A percentile compares a stretch with the other conserved stretches of the same genome.
These are phyloP conservation scores for Phytophthora agathidicida DNA, from an alignment of 352 stramenopile genomes.

Conservation along the genomic window DNA sequence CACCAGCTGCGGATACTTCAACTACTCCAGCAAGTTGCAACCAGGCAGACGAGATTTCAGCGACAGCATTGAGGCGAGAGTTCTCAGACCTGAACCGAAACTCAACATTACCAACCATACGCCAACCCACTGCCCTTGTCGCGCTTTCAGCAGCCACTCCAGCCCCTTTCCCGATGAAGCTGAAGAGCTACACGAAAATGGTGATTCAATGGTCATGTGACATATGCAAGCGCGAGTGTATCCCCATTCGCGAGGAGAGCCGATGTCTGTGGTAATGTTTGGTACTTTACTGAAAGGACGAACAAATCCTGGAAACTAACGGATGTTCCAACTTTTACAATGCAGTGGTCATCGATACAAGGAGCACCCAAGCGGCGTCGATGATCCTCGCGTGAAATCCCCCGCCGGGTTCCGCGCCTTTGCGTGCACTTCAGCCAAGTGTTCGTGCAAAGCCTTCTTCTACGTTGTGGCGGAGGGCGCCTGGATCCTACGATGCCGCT, in stretches of 20 bases:
- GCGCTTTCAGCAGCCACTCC: background rate
- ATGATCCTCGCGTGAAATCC: slow-evolving; percentile 47
- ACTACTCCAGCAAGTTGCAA: slow-evolving; percentile 4
- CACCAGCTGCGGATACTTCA: slow-evolving; percentile 16
- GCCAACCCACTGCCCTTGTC: background rate
- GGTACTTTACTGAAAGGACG: background rate
- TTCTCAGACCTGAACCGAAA: slow-evolving; percentile 10
- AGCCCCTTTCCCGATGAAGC: slow-evolving; percentile 6
- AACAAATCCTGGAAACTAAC: background rate
- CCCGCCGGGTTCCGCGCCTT: slow-evolving; percentile 46
- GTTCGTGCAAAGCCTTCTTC: slow-evolving; percentile 64
- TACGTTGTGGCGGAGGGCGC: slow-evolving; percentile 84
- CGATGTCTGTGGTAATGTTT: slow-evolving; percentile 69
- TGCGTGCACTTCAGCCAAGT: slow-evolving; percentile 62
- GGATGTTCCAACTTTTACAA: background rate
- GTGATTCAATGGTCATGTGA: slow-evolving; percentile 71
- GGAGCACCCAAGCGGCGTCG: slow-evolving; percentile 51
- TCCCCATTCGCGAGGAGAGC: slow-evolving; percentile 77
- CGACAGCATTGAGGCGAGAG: slow-evolving; percentile 9
- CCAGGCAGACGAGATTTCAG: slow-evolving; percentile 22
- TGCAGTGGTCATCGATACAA: slow-evolving; percentile 80
- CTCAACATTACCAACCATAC: slow-evolving; percentile 1
- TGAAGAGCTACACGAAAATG: slow-evolving; percentile 44
- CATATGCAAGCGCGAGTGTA: slow-evolving; percentile 72
- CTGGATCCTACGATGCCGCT: slow-evolving; percentile 81